Evolutionary conservation across 768 basidiomycete species (phyloP), one percentile per base, ranked within the genome.

Genomic region (Collybia sordida): DNA sequence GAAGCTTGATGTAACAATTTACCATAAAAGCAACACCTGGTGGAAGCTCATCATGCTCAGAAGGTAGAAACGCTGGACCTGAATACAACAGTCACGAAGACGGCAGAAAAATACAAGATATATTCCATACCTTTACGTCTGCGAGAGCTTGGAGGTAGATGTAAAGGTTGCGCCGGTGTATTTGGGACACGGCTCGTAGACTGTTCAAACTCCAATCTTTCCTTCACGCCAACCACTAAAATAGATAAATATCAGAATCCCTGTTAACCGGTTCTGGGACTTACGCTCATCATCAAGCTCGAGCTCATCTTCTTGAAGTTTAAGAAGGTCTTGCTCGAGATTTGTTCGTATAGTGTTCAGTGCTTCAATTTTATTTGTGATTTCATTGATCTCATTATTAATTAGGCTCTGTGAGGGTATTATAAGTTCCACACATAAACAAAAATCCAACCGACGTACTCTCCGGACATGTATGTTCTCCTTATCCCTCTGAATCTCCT

Each of bases 11-110:
- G 49, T 15, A 5, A 47, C 21, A 23, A 59, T 59, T 57, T 69
- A 92, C 93, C 95, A 99, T 98, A 71, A 99, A 99, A 11, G 96
- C 97, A 4, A 98, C 83, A 1, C 93, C 93, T 6, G 86, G 82
- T 7, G 97, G 97, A 24, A 99, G 76, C 46, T 97, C 93, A 58
- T 94, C 93, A 58, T 99, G 97, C 64, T 98, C 97, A 15, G 94
- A 97, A 3, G 97, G 97, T 41, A 99, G 66, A 74, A 99, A 98
- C 15, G 91, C 91, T 0, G 96, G 95, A 2, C 96, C 95, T 87
- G 52, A 31, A 45, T 35, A 28, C 3, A 40, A 47, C 38, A 15
- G 31, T 47, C 50, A 25, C 45, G 15, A 27, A 22, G 15, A n/a
- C n/a, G 36, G 19, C 22, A 21, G 34, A 31, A 11, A 27, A 9